Evolutionary conservation across 73 alveolate genomes (phyloP).

Genomic region (Uronychia setigera): DNA sequence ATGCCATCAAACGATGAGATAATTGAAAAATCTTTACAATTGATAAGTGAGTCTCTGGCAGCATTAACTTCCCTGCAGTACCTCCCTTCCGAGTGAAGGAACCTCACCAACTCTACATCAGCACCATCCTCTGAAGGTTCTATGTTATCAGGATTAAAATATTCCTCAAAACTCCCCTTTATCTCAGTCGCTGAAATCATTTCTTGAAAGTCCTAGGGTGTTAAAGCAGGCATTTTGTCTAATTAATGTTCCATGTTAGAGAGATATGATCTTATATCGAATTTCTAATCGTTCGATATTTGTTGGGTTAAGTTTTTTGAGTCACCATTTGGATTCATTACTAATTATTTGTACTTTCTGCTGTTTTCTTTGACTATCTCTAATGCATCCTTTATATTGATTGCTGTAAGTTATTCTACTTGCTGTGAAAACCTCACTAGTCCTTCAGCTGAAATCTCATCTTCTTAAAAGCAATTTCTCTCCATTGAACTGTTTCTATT

Average conservation of each 20-base stretch:
- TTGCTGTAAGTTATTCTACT: not conserved
- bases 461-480: too few relatives aligned
- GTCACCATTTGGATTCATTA: not conserved
- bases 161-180: too few relatives aligned
- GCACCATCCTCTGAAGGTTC: not conserved
- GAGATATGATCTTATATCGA: too few relatives aligned
- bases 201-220: not conserved
- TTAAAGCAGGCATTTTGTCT: not conserved
- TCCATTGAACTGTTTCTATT: too few relatives aligned
- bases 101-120: not conserved
- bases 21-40: not conserved
- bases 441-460: too few relatives aligned
- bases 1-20: not conserved
- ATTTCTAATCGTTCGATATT: too few relatives aligned
- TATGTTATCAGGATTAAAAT: not conserved
- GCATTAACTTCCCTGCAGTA: not conserved
- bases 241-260: too few relatives aligned
- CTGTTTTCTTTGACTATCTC: not conserved
- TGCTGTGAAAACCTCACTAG: not conserved
- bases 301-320: too few relatives aligned
- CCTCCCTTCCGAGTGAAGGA: not conserved
- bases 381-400: not conserved
- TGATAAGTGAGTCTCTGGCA: not conserved
- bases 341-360: not conserved
- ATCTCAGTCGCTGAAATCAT: too few relatives aligned